Conservation (phyloP, 805 yeast genomes). For the Starmerella geochares region DNA sequence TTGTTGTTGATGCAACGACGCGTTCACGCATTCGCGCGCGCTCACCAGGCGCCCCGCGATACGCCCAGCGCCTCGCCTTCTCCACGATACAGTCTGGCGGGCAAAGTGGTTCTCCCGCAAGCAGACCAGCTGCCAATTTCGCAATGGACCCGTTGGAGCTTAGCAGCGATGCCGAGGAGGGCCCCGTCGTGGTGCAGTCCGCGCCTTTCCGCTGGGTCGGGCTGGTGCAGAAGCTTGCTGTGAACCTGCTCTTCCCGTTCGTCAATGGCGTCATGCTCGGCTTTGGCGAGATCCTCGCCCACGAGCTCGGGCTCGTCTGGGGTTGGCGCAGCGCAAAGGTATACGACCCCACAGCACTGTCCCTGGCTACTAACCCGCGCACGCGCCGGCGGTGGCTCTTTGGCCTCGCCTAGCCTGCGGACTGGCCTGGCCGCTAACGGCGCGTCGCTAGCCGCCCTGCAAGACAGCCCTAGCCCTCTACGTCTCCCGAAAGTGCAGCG, state of each 20-base stretch:
- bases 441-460: not conserved
- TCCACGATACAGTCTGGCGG: not conserved
- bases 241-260: slow-evolving; percentile 76
- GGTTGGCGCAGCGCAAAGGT: slow-evolving; percentile 57
- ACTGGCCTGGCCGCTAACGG: not conserved
- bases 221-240: slow-evolving; percentile 31
- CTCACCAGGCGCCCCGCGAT: not conserved
- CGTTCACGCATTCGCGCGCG: too few species aligned
- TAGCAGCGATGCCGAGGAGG: slow-evolving; percentile 8
- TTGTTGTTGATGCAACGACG: too few species aligned
- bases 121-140: not conserved
- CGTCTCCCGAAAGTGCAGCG: too few species aligned
- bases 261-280: slow-evolving; percentile 93
- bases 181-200: not conserved
- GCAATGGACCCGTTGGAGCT: slow-evolving; percentile 1
- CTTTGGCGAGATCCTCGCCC: slow-evolving; percentile 89
- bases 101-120: not conserved
- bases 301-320: slow-evolving; percentile 73
- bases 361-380: slow-evolving; percentile 16
- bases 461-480: not conserved
- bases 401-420: slow-evolving; percentile 3
- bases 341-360: slow-evolving; percentile 20
- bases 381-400: slow-evolving; percentile 23
- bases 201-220: slow-evolving; percentile 18
- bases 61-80: not conserved